Evolutionary conservation across 1,284 basidiomycete species (phyloP), one percentile per base, ranked within the genome.

Genomic region (Microbotryum saponariae): DNA sequence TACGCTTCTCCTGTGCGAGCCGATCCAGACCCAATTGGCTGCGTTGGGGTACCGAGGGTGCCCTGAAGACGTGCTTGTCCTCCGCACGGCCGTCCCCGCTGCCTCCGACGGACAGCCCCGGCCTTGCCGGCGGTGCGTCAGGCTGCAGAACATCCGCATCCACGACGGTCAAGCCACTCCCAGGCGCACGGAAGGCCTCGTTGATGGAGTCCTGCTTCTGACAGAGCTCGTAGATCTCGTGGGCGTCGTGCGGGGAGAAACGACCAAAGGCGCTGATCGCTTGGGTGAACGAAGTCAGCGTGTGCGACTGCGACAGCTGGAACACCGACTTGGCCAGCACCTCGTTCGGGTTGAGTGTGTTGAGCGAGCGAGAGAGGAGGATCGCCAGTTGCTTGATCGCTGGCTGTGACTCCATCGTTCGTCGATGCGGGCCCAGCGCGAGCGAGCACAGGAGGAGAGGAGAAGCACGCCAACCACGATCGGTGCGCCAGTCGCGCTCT

Each of bases 1-100:
- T 83, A 52, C 88, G 80, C 76, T 96, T 97, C 74, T 93, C 89
- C 61, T 82, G 84, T 0, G 93, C 92, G 3, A 97, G 80, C 42
- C 81, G 82, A 74, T 97, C 92, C 6, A 97, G 79, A 0, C 92
- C 91, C 0, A 96, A 82, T 2, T 89, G 71, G 2, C 91, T 94
- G 0, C 82, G 76, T 45, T 86, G 79, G 5, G 86, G 85, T 18
- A 85, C 86, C 9, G 87, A 85, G 8, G 72, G 71, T 9, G 70
- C 66, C 58, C 65, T 67, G 57, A 75, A 75, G 31, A 74, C 71
- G 56, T 73, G 72, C 60, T 71, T 73, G 59, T 72, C 70, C 2
- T 62, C 64, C 14, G 37, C 18, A 6, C 37, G 37, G 14, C 31
- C 54, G 8, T n/a, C 23, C 0, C 12, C 37, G 23, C n/a, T 23